Evolutionary conservation across 768 basidiomycete genomes (phyloP), one percentile per base, ranked within the genome.

Genomic region (Collybia nuda): DNA sequence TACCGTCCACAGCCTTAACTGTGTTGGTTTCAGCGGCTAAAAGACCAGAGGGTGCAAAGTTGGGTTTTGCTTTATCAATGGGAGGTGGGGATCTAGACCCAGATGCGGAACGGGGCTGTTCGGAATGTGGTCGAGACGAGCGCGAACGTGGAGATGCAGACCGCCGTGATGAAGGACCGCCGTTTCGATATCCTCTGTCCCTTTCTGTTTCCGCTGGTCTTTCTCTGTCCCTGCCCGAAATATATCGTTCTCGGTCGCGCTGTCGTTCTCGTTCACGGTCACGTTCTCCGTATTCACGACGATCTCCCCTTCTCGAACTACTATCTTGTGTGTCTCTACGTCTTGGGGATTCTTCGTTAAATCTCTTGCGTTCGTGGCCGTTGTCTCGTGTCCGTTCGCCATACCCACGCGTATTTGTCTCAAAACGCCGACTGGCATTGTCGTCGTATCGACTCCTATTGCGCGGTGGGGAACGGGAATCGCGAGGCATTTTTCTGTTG

Each of bases 21-120:
- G 91, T 93, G 63, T 99, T 98, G 2, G 97, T 98, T 62, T 91
- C 97, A 3, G 96, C 96, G 0, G 96, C 97, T 32, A 99, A 80
- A 6, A 96, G 75, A 11, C 97, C 97, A 17, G 93, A 97, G 4
- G 81, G 79, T 14, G 73, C 80, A 65, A 96, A 98, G 63, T 97
- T 95, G 8, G 97, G 95, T 70, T 96, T 93, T 5, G 81, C 72
- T 62, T 88, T 88, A 60, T 79, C 79, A 40, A 73, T 64, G 29
- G 72, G 74, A 9, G 74, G 75, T 35, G 67, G 69, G 4, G 82
- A 79, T 35, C 68, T 72, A 1, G 80, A 77, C 3, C 56, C 61
- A 23, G 80, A 73, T 15, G 44, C 51, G 7, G 70, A 67, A 19
- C 63, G 63, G 12, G 70, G 61, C 29, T 61, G 63, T 26, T 58